These are phyloP conservation scores for Verticillium isaacii DNA, from an alignment of 2,329 filamentous ascomycete species.

Conservation along the genomic window DNA sequence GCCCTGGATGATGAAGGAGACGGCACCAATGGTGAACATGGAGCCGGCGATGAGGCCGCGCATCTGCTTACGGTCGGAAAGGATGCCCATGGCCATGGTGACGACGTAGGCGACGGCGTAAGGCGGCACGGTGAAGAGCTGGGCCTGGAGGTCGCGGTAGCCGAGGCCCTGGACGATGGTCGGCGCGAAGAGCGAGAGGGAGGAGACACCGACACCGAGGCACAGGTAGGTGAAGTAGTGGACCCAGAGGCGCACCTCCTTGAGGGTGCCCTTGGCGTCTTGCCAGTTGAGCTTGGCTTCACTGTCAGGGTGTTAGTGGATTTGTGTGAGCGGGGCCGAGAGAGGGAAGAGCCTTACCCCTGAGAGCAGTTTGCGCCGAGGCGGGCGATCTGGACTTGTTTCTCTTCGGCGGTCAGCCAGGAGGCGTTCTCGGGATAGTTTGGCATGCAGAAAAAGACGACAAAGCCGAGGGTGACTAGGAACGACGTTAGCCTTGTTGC, in stretches of 20 bases:
- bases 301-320: neutral
- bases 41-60: slow-evolving; percentile 19
- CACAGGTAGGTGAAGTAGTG: slow-evolving; percentile 48
- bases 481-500: no score
- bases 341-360: neutral
- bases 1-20: slow-evolving; percentile 14
- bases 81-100: slow-evolving; percentile 24
- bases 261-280: slow-evolving; percentile 65
- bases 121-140: slow-evolving; percentile 25
- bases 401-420: slow-evolving; percentile 20
- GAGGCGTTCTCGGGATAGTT: slow-evolving; percentile 18
- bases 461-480: slow-evolving; percentile 48
- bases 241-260: slow-evolving; percentile 64
- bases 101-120: slow-evolving; percentile 24
- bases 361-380: neutral
- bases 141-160: slow-evolving; percentile 16
- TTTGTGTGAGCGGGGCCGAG: neutral
- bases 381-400: neutral
- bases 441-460: slow-evolving; percentile 44
- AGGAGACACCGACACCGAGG: slow-evolving; percentile 51
- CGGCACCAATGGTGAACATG: neutral
- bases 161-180: slow-evolving; percentile 20
- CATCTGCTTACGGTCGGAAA: slow-evolving; percentile 25
- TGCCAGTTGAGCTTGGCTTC: slow-evolving; percentile 31
- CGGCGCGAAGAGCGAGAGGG: slow-evolving; percentile 37